These are phyloP conservation scores for Moringa oleifera DNA, from an alignment of 345 rosid genomes.

Conservation along the genomic window DNA sequence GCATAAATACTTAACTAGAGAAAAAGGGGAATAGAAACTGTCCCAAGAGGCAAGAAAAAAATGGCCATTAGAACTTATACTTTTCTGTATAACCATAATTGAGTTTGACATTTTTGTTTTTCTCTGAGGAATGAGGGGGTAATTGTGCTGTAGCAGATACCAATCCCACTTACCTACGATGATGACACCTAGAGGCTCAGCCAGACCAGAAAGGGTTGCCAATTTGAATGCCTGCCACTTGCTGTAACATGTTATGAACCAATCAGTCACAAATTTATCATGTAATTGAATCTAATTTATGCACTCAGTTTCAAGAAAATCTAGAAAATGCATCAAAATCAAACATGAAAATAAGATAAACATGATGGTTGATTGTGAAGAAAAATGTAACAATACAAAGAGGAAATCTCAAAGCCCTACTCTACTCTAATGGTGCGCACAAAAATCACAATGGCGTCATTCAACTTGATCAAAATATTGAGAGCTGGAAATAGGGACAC, in stretches of 20 bases:
- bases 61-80: too few species aligned
- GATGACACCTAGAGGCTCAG: conserved; percentile 95
- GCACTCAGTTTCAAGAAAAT: neutral
- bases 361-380: conserved; percentile 8
- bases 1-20: too few species aligned
- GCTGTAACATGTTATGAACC: conserved; percentile 41
- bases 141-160: neutral
- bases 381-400: neutral
- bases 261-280: conserved; percentile 10
- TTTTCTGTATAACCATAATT: too few species aligned
- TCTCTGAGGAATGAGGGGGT: neutral
- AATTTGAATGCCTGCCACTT: conserved; percentile 99
- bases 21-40: too few species aligned
- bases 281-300: neutral
- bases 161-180: conserved; percentile 62
- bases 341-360: too few species aligned
- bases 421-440: neutral
- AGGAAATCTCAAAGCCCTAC: neutral
- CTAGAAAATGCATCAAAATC: neutral
- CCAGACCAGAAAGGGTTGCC: conserved; percentile 92
- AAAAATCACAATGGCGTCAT: neutral
- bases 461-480: neutral
- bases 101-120: too few species aligned
- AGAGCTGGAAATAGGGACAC: neutral
- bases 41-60: too few species aligned